Conservation (phyloP, 148 eudicot species). For the Rhododendron molle region DNA sequence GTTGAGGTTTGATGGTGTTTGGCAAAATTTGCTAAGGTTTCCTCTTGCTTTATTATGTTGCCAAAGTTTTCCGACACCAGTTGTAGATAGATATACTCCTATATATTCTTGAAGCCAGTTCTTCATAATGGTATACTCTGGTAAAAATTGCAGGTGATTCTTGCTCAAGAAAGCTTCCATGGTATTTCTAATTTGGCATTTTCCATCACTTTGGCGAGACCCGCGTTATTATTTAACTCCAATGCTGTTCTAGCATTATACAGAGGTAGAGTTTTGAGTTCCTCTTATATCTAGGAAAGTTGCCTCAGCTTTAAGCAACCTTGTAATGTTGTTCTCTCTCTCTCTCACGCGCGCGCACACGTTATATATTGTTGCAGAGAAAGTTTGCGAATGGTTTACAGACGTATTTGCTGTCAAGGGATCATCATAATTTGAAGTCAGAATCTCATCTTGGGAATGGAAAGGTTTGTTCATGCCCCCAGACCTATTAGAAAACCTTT, state of each 20-base stretch:
- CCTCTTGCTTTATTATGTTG: too few species aligned
- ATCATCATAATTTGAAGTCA: slow-evolving; percentile 52
- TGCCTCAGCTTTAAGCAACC: slow-evolving; percentile 1
- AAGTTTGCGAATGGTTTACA: slow-evolving; percentile 48
- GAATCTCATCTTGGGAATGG: slow-evolving; percentile 75
- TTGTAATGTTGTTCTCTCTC: not conserved
- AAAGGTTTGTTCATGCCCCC: slow-evolving; percentile 38
- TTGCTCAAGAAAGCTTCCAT: slow-evolving; percentile 60
- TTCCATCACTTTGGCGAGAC: slow-evolving; percentile 49
- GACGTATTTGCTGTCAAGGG: slow-evolving; percentile 63
- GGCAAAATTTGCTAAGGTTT: too few species aligned
- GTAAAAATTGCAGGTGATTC: slow-evolving; percentile 43
- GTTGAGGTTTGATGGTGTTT: too few species aligned
- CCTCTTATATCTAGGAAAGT: not conserved
- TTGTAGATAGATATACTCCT: too few species aligned
- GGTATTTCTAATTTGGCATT: slow-evolving; percentile 62
- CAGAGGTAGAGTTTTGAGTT: slow-evolving; percentile 34
- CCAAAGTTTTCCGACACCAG: too few species aligned
- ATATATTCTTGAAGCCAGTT: not conserved
- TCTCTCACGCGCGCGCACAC: not conserved
- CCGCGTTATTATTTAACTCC: slow-evolving; percentile 42
- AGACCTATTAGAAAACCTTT: not conserved
- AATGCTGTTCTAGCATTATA: slow-evolving; percentile 47
- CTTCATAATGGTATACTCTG: not conserved
- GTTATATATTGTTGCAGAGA: slow-evolving; percentile 25